Evolutionary conservation across 2,329 filamentous ascomycete species (phyloP).

Genomic region (Arachnomyces sp.): DNA sequence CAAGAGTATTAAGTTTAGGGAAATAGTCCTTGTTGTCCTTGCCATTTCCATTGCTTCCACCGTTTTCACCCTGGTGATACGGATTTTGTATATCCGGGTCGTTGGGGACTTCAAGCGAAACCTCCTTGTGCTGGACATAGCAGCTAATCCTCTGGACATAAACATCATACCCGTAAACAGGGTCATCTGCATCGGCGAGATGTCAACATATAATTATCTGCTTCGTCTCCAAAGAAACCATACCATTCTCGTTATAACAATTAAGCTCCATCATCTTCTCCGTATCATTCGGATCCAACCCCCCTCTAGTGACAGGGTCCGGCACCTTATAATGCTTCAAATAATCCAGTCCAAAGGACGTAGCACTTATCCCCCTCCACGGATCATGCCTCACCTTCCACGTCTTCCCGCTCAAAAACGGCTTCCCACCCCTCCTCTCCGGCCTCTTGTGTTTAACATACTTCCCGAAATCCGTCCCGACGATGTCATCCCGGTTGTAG

Average conservation of each 20-base stretch:
- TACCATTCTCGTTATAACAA: slow-evolving; percentile 36
- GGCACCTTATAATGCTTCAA: slow-evolving; percentile 35
- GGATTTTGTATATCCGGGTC: slow-evolving; percentile 39
- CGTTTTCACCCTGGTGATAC: slow-evolving; percentile 32
- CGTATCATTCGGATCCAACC: slow-evolving; percentile 11
- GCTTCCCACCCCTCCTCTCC: slow-evolving; percentile 41
- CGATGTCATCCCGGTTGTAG: slow-evolving; percentile 36
- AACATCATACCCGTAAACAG: slow-evolving; percentile 41
- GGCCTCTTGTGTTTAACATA: slow-evolving; percentile 43
- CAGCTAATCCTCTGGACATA: slow-evolving; percentile 43
- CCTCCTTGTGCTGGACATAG: slow-evolving; percentile 43
- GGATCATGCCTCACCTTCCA: slow-evolving; percentile 44
- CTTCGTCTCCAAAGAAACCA: neutral
- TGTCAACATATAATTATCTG: slow-evolving; percentile 5
- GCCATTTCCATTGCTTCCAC: slow-evolving; percentile 24
- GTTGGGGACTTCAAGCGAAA: slow-evolving; percentile 25
- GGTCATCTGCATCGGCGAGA: slow-evolving; percentile 24
- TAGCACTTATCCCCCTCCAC: slow-evolving; percentile 42
- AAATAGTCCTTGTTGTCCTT: slow-evolving; percentile 25
- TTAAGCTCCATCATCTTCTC: slow-evolving; percentile 46
- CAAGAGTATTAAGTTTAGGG: slow-evolving; percentile 36
- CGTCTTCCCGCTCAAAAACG: slow-evolving; percentile 43
- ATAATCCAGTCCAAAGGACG: slow-evolving; percentile 46
- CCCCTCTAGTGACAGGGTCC: slow-evolving; percentile 7
- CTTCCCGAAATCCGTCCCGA: slow-evolving; percentile 42